Conservation (phyloP, 2,329 filamentous ascomycete genomes). For the Diaporthe batatas region DNA sequence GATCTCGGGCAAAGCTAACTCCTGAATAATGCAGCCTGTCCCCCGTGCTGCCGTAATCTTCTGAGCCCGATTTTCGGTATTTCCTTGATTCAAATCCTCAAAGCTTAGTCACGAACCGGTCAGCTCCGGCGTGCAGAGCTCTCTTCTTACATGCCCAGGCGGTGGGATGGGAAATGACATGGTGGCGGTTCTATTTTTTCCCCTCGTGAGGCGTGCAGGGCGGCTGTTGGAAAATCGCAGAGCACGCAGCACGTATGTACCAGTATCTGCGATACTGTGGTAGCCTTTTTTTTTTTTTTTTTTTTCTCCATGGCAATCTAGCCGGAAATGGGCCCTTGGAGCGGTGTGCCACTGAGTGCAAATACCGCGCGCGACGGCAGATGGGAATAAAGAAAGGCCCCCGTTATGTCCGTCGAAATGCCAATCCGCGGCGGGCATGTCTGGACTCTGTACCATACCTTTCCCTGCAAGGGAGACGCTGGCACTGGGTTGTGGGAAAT, state of each 20-base stretch:
- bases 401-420: conserved; percentile 12
- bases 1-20: neutral
- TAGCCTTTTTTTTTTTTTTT: neutral
- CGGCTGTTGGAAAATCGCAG: conserved; percentile 22
- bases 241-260: neutral
- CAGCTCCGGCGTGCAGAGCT: conserved; percentile 7
- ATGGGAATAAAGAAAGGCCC: conserved; percentile 9
- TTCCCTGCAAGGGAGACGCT: conserved; percentile 14
- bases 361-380: neutral
- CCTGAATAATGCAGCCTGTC: conserved; percentile 26
- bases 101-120: conserved; percentile 19
- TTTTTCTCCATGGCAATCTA: conserved; percentile 12
- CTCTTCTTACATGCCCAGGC: conserved; percentile 2
- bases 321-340: conserved; percentile 4
- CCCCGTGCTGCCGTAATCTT: conserved; percentile 8
- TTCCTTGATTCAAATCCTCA: conserved; percentile 6
- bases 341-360: conserved; percentile 15
- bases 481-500: neutral
- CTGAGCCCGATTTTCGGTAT: neutral
- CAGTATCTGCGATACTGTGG: neutral
- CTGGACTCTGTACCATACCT: neutral
- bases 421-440: neutral
- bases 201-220: conserved; percentile 25
- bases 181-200: conserved; percentile 3
- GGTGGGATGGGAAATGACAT: conserved; percentile 8